Conservation (phyloP, 495 filamentous ascomycete species). For the Wilcoxina mikolae region DNA sequence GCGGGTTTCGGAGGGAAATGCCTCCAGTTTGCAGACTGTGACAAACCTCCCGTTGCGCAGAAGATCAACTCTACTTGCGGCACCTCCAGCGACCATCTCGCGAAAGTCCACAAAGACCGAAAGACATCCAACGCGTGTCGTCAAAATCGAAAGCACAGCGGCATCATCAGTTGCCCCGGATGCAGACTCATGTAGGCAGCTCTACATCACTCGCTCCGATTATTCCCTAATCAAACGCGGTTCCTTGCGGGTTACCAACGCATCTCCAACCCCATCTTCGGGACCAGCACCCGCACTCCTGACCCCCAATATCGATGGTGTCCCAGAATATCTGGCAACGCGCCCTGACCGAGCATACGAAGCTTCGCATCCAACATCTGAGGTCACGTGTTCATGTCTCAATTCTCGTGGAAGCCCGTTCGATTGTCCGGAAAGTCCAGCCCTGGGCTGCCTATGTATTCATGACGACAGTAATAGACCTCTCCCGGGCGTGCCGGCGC, state of each 20-base stretch:
- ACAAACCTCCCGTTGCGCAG: not conserved
- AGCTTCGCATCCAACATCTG: too few species aligned
- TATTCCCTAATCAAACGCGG: not conserved
- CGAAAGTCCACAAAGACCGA: not conserved
- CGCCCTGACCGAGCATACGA: too few species aligned
- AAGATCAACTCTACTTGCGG: not conserved
- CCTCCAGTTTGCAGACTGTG: too few species aligned
- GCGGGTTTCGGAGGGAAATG: too few species aligned
- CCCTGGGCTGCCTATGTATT: too few species aligned
- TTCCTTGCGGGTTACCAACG: not conserved
- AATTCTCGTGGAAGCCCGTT: too few species aligned
- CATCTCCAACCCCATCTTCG: not conserved
- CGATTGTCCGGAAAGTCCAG: too few species aligned
- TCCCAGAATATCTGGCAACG: too few species aligned
- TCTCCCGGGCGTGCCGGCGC: too few species aligned
- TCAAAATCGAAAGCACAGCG: not conserved
- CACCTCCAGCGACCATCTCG: not conserved
- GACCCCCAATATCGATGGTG: too few species aligned
- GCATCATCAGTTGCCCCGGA: not conserved
- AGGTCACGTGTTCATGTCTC: too few species aligned
- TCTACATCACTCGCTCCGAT: not conserved
- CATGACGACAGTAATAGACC: too few species aligned
- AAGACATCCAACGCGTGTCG: not conserved
- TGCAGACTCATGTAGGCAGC: not conserved
- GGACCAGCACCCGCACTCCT: not conserved